Base-by-base conservation (phyloP, 176 grass and related monocot genomes). In the Chloris gayana region DNA sequence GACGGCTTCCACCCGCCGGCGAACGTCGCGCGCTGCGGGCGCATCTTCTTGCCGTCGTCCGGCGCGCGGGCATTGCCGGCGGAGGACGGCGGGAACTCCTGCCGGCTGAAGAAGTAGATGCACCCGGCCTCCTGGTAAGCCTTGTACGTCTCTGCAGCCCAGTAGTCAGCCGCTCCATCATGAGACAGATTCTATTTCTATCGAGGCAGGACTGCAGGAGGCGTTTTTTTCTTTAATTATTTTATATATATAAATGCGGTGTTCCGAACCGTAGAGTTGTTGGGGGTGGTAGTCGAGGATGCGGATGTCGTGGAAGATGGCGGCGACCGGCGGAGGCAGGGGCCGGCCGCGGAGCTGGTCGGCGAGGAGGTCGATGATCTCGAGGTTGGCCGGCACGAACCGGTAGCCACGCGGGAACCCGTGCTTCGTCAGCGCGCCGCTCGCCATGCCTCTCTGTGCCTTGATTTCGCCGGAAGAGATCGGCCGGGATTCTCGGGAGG, bases 81-180 rank as follows among this genome's bases (percentile, higher is more conserved):
- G 35, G 2, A 4, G 5, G 35, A 6, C 35, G 35, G 5, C 35
- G 5, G 22, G 41, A 19, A 53, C 85, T 56, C 25, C 56, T 73
- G 47, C 5, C 0, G 0, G 85, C 73, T 76, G 65, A 87, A 82
- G 85, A 87, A 77, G 73, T 87, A 87, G 79, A 87, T 71, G 85
- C 0, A 27, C 8, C 33, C 79, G 32, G 27, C 1, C 85, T 87
- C 85, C 65, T 33, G 9, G 65, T 64, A 0, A 9, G 18, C 2
- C 72, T 44, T 53, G 85, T 63, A 81, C 53, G 0, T 1, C 11
- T 76, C 78, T 87, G 85, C 30, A 5, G 7, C 5, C 15, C 19
- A 59, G 56, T 26, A 10, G 11, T 2, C 57, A 22, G 24, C 9
- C 5, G 35, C 5, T 37, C n/a, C n/a, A n/a, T n/a, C n/a, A n/a